A percentile compares a stretch with the other conserved stretches of the same genome.
These are phyloP conservation scores for Parsonsia alboflavescens DNA, from an alignment of 257 asterid species.

Conservation along the genomic window DNA sequence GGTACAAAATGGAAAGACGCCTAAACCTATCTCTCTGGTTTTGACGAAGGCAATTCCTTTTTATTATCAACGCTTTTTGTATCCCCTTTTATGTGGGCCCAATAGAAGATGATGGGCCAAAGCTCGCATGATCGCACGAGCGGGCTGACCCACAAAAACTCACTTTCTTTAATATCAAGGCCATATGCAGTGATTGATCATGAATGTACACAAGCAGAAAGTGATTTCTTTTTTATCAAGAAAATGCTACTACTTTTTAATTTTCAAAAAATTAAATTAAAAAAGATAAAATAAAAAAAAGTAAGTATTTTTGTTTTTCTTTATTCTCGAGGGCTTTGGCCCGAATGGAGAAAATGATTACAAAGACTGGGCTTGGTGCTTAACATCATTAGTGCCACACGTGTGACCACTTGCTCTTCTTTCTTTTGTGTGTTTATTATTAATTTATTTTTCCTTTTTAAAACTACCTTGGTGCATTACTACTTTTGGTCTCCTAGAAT, in stretches of 20 bases:
- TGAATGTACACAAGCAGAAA: conserved; percentile 20
- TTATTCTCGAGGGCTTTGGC: neutral
- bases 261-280: neutral
- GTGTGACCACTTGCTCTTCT: conserved; percentile 63
- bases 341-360: conserved; percentile 53
- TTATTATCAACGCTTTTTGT: neutral
- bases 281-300: neutral
- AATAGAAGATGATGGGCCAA: conserved; percentile 44
- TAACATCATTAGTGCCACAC: conserved; percentile 65
- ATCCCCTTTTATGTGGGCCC: conserved; percentile 2
- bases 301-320: neutral
- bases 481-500: neutral
- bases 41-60: neutral
- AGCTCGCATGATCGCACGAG: conserved; percentile 71
- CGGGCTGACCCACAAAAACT: conserved; percentile 56
- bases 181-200: conserved; percentile 23
- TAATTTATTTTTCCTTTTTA: neutral
- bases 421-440: neutral
- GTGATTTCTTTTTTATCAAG: neutral
- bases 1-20: neutral
- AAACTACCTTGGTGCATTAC: neutral
- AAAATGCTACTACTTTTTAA: neutral
- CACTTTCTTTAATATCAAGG: conserved; percentile 28
- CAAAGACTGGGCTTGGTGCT: conserved; percentile 51
- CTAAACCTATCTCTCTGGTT: neutral